These are phyloP conservation scores for Phaeosphaeria sp. DNA, from an alignment of 2,329 filamentous ascomycete species.

Conservation along the genomic window DNA sequence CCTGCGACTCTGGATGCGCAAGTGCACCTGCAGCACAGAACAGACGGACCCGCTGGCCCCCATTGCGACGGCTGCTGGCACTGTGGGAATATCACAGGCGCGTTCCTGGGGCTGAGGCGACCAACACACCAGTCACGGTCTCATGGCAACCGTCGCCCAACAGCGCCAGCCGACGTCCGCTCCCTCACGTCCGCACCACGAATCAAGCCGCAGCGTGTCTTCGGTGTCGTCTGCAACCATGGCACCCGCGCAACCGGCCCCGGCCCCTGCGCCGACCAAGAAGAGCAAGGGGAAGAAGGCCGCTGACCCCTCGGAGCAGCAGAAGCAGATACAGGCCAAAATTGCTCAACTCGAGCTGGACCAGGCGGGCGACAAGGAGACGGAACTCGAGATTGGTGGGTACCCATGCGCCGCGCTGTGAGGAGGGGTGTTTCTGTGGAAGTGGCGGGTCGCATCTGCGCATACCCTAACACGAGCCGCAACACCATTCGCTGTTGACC, in stretches of 20 bases:
- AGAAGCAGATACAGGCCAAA: slow-evolving; percentile 88
- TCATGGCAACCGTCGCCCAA: slow-evolving; percentile 48
- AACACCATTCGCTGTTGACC: slow-evolving; percentile 10
- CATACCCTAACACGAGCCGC: slow-evolving; percentile 5
- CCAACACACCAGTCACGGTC: slow-evolving; percentile 23
- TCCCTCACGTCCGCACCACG: slow-evolving; percentile 45
- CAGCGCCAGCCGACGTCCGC: slow-evolving; percentile 42
- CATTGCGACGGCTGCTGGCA: background rate
- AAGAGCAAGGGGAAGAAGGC: slow-evolving; percentile 86
- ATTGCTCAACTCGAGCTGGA: slow-evolving; percentile 96
- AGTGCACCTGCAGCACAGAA: slow-evolving; percentile 4
- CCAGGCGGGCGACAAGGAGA: slow-evolving; percentile 90
- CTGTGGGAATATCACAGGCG: slow-evolving; percentile 16
- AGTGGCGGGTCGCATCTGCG: slow-evolving; percentile 2
- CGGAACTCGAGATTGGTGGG: slow-evolving; percentile 91
- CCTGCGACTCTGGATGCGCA: slow-evolving; percentile 25
- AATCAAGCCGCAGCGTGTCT: slow-evolving; percentile 49
- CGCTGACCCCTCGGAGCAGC: slow-evolving; percentile 85
- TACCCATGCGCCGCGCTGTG: slow-evolving; percentile 17
- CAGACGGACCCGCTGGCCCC: slow-evolving; percentile 6
- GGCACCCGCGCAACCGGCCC: slow-evolving; percentile 54
- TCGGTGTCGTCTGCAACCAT: slow-evolving; percentile 52
- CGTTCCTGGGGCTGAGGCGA: slow-evolving; percentile 17
- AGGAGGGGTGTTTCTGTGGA: background rate
- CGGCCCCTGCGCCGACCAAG: slow-evolving; percentile 66